These are phyloP conservation scores for Cornus kousa DNA, from an alignment of 148 eudicot species.

Conservation along the genomic window DNA sequence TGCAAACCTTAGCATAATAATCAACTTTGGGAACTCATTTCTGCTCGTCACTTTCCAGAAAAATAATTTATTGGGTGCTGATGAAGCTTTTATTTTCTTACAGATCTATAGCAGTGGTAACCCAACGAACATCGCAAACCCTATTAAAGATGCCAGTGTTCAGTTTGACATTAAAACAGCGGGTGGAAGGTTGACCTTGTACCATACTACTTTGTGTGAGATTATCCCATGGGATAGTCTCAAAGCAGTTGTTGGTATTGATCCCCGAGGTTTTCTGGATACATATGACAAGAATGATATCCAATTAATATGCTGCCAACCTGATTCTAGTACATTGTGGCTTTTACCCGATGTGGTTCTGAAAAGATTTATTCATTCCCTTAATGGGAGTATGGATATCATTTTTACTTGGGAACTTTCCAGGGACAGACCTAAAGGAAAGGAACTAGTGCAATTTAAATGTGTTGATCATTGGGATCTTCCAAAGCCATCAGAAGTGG, in stretches of 20 bases:
- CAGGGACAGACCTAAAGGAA: conserved; percentile 26
- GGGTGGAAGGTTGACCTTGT: conserved; percentile 25
- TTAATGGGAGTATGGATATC: conserved; percentile 23
- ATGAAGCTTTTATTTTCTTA: conserved; percentile 15
- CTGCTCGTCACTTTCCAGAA: no score
- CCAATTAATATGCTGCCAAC: conserved; percentile 30
- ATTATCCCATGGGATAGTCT: conserved; percentile 22
- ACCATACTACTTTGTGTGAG: conserved; percentile 24
- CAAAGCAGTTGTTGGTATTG: conserved; percentile 17
- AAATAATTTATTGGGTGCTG: no score
- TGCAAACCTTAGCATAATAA: no score
- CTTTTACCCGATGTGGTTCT: conserved; percentile 27
- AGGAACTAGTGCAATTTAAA: conserved; percentile 28
- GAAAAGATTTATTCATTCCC: conserved; percentile 21
- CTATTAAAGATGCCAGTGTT: conserved; percentile 31
- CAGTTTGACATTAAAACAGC: conserved; percentile 20
- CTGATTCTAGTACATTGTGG: conserved; percentile 29
- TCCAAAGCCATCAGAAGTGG: conserved; percentile 22
- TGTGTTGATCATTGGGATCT: conserved; percentile 16
- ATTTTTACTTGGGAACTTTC: conserved; percentile 24
- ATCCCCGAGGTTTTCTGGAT: conserved; percentile 21
- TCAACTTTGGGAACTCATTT: no score
- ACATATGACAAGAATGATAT: conserved; percentile 22
- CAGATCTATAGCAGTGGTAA: conserved; percentile 99
- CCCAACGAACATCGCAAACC: conserved; percentile 64